Conservation (phyloP, 176 grass and related monocot genomes). For the Calamus simplicifolius region DNA sequence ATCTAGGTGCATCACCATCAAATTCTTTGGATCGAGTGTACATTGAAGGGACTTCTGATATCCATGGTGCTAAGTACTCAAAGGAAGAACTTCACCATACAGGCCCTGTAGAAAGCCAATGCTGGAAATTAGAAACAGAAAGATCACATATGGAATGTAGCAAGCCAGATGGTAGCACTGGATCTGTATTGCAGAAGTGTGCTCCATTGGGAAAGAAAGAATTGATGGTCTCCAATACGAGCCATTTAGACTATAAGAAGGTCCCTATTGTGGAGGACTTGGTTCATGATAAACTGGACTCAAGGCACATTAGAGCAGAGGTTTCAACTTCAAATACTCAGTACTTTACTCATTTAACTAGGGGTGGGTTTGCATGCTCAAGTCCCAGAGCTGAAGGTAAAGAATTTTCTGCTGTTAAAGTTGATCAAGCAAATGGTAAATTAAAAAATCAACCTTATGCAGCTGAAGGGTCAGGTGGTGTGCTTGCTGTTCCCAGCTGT, state of each 20-base stretch:
- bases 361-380: too few relatives aligned
- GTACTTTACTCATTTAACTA: background rate
- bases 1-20: slow-evolving; percentile 13
- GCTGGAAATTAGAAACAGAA: slow-evolving; percentile 17
- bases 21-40: background rate
- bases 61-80: background rate
- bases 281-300: background rate
- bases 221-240: background rate
- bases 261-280: background rate
- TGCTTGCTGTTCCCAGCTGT: background rate
- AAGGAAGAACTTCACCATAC: slow-evolving; percentile 11
- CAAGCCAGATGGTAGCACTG: slow-evolving; percentile 26
- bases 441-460: background rate
- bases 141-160: slow-evolving; percentile 21
- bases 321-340: background rate
- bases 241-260: slow-evolving; percentile 13
- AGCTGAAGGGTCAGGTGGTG: background rate
- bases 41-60: background rate
- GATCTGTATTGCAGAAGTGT: slow-evolving; percentile 32
- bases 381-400: background rate
- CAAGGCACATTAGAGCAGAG: background rate
- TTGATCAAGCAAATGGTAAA: background rate
- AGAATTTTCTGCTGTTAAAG: slow-evolving; percentile 2
- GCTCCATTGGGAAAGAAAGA: slow-evolving; percentile 40
- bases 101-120: slow-evolving; percentile 22